Percentiles rank a stretch among this genome's conserved stretches.
These are phyloP conservation scores for Fusarium sp. DNA, from an alignment of 2,329 filamentous ascomycete genomes.

Conservation along the genomic window DNA sequence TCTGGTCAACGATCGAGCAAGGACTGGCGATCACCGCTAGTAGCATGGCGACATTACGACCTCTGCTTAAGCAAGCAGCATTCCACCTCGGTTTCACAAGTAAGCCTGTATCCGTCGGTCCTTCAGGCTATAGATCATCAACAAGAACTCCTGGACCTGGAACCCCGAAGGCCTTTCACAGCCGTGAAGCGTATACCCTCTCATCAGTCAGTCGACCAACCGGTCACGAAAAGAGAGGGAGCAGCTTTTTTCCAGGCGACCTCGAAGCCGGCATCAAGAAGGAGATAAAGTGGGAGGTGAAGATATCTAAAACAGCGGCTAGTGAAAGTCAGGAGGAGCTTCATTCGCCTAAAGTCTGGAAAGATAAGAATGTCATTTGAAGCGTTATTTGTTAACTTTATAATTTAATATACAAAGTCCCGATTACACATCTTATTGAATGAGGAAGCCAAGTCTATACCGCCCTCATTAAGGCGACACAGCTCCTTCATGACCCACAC, in stretches of 20 bases:
- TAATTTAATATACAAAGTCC: too few relatives aligned
- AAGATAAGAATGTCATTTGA: not conserved
- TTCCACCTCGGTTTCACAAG: constrained; percentile 33
- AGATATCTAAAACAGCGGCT: constrained; percentile 11
- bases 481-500: too few relatives aligned
- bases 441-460: too few relatives aligned
- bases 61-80: constrained; percentile 50
- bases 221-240: not conserved
- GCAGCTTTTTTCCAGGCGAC: not conserved
- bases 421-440: too few relatives aligned
- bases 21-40: constrained; percentile 60
- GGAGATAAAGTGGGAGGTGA: constrained; percentile 32
- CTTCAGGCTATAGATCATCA: constrained; percentile 22
- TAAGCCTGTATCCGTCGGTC: constrained; percentile 24
- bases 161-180: constrained; percentile 21
- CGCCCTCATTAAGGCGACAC: too few relatives aligned
- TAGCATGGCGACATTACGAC: constrained; percentile 57
- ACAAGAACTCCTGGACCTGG: constrained; percentile 28
- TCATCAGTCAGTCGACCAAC: constrained; percentile 25
- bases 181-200: constrained; percentile 26
- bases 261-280: constrained; percentile 16
- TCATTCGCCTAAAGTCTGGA: constrained; percentile 15
- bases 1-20: constrained; percentile 61
- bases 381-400: too few relatives aligned
- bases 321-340: constrained; percentile 40